A percentile compares a stretch with the other conserved stretches of the same genome.
Conservation (phyloP, 208 protist genomes). For the Trypanosoma boissoni region DNA sequence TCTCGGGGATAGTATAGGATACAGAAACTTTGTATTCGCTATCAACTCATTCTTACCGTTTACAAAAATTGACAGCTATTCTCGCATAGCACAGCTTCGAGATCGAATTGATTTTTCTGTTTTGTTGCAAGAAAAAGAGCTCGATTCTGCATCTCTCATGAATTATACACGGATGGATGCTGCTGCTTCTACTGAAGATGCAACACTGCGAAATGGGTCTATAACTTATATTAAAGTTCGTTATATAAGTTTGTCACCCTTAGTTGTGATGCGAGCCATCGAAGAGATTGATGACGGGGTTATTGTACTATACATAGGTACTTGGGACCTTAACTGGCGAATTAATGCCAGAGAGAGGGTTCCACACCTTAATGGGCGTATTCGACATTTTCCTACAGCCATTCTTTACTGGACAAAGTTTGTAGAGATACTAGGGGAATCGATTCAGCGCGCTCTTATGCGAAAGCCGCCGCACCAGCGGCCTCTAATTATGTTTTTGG, state of each 20-base stretch:
- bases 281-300: neutral
- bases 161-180: neutral
- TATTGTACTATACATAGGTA: conserved; percentile 5
- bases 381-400: neutral
- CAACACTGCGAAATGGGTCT: neutral
- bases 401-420: conserved; percentile 3
- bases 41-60: conserved; percentile 1
- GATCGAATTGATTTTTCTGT: neutral
- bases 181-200: neutral
- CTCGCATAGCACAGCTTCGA: neutral
- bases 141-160: neutral
- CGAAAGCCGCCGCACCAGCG: neutral
- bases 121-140: neutral
- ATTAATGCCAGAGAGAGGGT: neutral
- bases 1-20: neutral
- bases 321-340: conserved; percentile 12
- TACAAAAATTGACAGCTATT: neutral
- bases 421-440: neutral
- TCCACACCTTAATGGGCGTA: neutral
- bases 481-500: conserved; percentile 1
- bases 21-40: conserved; percentile 1
- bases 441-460: neutral
- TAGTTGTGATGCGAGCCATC: neutral
- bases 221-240: neutral
- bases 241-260: conserved; percentile 2